A percentile compares a stretch with the other conserved stretches of the same genome.
These are phyloP conservation scores for Ministeria vibrans DNA, from an alignment of 78 protist genomes.

Conservation along the genomic window DNA sequence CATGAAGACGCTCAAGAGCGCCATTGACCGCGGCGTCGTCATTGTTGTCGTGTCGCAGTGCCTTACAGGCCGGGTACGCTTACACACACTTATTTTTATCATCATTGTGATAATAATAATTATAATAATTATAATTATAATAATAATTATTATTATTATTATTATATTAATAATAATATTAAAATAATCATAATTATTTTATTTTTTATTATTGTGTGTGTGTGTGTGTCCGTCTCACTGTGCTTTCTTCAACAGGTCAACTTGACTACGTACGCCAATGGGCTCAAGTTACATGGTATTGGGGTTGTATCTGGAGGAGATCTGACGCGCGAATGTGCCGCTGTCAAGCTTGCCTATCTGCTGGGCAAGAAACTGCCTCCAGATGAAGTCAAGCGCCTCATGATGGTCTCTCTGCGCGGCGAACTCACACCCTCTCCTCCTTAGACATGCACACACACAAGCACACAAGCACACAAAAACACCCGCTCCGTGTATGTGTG, in stretches of 20 bases:
- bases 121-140: no score
- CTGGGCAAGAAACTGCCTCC: constrained; percentile 8
- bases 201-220: neutral
- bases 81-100: no score
- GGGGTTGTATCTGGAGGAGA: constrained; percentile 36
- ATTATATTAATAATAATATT: no score
- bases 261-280: constrained; percentile 2
- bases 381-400: neutral
- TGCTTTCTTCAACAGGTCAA: no score
- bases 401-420: constrained; percentile 24
- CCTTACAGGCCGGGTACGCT: no score
- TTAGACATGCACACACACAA: no score
- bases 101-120: no score
- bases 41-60: constrained; percentile 27
- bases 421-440: no score
- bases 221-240: neutral
- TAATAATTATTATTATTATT: no score
- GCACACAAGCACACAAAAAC: no score
- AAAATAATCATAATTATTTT: neutral
- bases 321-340: constrained; percentile 59
- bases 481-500: no score
- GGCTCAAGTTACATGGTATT: neutral
- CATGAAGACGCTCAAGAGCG: neutral
- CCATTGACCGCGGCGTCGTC: constrained; percentile 23
- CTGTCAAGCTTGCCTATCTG: constrained; percentile 43